Evolutionary conservation across 2,329 filamentous ascomycete genomes (phyloP).

Genomic region (Arthrobotrys entomopaga): DNA sequence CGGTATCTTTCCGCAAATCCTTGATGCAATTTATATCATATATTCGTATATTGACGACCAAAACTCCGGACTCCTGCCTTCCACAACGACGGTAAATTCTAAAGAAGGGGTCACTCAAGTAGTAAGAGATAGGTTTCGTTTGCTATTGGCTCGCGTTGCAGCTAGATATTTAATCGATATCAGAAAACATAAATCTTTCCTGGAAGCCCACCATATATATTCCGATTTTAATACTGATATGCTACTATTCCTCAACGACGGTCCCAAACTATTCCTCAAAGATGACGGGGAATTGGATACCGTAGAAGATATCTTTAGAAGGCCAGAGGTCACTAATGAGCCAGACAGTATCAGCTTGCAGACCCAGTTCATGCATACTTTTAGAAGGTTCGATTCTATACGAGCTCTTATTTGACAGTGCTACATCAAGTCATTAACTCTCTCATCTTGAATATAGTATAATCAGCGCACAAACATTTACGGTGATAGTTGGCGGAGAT

Average conservation of each 20-base stretch:
- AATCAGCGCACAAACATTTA: not conserved
- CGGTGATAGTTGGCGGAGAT: conserved; percentile 7
- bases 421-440: too few species aligned
- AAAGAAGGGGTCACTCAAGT: not conserved
- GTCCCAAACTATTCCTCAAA: not conserved
- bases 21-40: conserved; percentile 2
- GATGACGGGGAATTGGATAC: not conserved
- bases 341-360: too few species aligned
- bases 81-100: not conserved
- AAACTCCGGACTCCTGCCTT: not conserved
- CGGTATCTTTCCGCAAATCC: conserved; percentile 12
- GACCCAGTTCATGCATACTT: too few species aligned
- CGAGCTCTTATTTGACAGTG: too few species aligned
- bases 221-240: conserved; percentile 14
- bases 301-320: too few species aligned
- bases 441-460: not conserved
- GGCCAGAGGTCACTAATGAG: too few species aligned
- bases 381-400: not conserved
- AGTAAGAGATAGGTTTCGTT: conserved; percentile 17
- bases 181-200: not conserved
- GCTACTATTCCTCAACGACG: conserved; percentile 11
- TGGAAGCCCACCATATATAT: not conserved
- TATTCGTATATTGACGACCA: conserved; percentile 1
- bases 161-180: conserved; percentile 1
- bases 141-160: conserved; percentile 13